phyloP scores from a whole-genome alignment of 176 grass and related monocot species.

The Eragrostis nindensis region DNA sequence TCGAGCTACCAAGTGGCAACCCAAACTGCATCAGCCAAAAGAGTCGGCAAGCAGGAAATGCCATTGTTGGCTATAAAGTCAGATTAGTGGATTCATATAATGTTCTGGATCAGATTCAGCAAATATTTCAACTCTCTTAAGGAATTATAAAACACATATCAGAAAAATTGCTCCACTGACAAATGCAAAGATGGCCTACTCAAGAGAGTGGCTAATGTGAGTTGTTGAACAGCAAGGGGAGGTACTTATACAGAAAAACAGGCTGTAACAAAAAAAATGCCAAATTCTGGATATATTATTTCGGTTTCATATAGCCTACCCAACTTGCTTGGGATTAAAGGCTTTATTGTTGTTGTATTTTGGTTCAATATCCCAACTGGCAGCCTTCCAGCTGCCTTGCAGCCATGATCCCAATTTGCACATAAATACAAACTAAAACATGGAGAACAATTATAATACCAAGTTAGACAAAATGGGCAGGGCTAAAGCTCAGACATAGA shows the following conservation, averaged over 20 bases:
- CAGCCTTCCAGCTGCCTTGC: not conserved
- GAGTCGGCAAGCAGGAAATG: not conserved
- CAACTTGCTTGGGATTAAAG: too few relatives aligned
- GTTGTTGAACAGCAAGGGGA: not conserved
- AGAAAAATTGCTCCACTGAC: not conserved
- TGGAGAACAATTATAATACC: not conserved
- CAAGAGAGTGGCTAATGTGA: not conserved
- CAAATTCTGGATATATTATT: slow-evolving; percentile 6
- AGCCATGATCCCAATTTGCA: not conserved
- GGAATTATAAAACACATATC: not conserved
- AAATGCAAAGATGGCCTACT: slow-evolving; percentile 1
- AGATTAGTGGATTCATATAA: not conserved
- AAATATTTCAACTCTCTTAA: not conserved
- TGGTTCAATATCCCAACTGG: too few relatives aligned
- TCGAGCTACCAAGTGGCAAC: slow-evolving; percentile 9
- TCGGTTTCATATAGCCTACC: not conserved
- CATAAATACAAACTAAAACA: not conserved
- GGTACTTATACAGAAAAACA: not conserved
- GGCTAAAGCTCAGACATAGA: not conserved
- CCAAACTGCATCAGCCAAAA: slow-evolving; percentile 7
- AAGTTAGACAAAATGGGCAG: slow-evolving; percentile 10
- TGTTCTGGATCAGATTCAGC: not conserved
- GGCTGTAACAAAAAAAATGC: not conserved
- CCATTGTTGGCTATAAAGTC: not conserved
- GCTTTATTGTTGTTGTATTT: too few relatives aligned